These are phyloP conservation scores for Parathielavia appendiculata DNA, from an alignment of 495 filamentous ascomycete species.

Conservation along the genomic window DNA sequence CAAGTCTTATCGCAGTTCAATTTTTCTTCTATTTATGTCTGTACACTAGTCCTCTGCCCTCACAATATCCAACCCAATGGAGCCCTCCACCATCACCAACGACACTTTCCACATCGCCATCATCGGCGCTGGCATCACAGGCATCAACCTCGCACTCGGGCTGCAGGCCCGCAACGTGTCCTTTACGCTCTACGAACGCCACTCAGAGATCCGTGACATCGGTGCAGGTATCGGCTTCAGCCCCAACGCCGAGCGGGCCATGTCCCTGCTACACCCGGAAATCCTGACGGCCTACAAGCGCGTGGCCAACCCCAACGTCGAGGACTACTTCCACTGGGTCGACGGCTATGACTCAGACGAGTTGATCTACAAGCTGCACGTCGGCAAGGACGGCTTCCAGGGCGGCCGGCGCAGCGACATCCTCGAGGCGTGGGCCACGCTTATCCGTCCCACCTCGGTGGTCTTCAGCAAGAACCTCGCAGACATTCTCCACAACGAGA, in stretches of 20 bases:
- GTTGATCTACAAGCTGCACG: constrained; percentile 31
- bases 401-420: constrained; percentile 40
- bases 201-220: constrained; percentile 48
- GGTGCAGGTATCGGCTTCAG: constrained; percentile 57
- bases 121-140: constrained; percentile 57
- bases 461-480: constrained; percentile 35
- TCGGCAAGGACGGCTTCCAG: constrained; percentile 41
- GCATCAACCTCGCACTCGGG: constrained; percentile 51
- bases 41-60: too few relatives aligned
- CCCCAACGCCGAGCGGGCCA: constrained; percentile 53
- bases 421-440: constrained; percentile 38
- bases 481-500: constrained; percentile 1
- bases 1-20: too few relatives aligned
- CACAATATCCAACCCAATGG: too few relatives aligned
- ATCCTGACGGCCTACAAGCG: constrained; percentile 33
- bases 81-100: not conserved
- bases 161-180: constrained; percentile 47
- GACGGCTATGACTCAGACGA: constrained; percentile 33
- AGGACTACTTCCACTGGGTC: constrained; percentile 44
- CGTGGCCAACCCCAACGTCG: constrained; percentile 35
- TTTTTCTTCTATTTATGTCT: too few relatives aligned
- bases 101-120: constrained; percentile 46
- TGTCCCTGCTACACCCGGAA: constrained; percentile 45
- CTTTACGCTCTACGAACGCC: constrained; percentile 54
- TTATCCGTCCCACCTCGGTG: constrained; percentile 24